Base-by-base conservation (phyloP, 495 filamentous ascomycete species). In the Immersiella caudata region DNA sequence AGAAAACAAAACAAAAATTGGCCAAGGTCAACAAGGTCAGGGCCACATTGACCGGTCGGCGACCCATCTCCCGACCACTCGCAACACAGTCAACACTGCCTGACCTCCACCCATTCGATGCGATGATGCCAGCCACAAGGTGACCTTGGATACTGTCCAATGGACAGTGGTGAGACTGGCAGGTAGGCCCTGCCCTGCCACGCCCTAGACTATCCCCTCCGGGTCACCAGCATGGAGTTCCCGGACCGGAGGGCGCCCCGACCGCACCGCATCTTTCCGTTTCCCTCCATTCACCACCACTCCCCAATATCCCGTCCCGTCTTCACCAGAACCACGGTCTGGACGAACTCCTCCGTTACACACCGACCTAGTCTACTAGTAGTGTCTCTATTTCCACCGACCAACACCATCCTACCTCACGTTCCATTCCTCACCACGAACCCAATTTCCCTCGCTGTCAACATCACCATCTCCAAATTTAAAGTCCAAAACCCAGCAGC, bases 221-320 rank as follows among this genome's bases (percentile, higher is more conserved):
- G 29, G 29, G 29, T 8, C 29, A 33, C 29, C 29, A 33, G 40
- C 40, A 46, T 46, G 57, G 8, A 12, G 25, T 9, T 36, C 57
- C 18, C 25, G 57, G 57, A 60, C 57, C 26, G 57, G 57, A n/a
- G 21, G 9, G 29, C 57, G 57, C 57, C 57, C 24, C 57, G 18
- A 35, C 56, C 24, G 25, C 27, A 35, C 20, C 52, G 21, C 52
- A 55, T 55, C 14, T 5, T 55, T 26, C 52, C 4, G 21, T 55
- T 55, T 55, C 3, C 40, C 14, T 46, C 16, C 40, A 46, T 46
- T 18, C 9, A 4, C 40, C 6, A 46, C n/a, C n/a, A n/a, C n/a
- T n/a, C n/a, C n/a, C n/a, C 8, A 33, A 46, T 46, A 14, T 46
- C 40, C 40, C 40, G 40, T 46, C 9, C 40, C 40, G 16, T 46